Base-by-base conservation (phyloP, 805 yeast genomes). In the Sugiyamaella smithiae region DNA sequence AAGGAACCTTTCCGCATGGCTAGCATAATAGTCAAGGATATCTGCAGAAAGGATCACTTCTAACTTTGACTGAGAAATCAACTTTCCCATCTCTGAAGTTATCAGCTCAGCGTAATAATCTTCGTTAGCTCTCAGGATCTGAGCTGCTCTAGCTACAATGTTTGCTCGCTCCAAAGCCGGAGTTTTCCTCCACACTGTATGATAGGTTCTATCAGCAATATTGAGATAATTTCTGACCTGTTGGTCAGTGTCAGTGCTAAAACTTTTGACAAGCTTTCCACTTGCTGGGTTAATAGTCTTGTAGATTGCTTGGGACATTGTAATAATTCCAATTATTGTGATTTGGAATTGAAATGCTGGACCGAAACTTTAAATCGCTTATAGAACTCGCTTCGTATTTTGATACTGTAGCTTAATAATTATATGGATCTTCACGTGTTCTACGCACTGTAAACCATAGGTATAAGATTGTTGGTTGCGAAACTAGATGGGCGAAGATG, bases 11-110 rank as follows among this genome's bases (percentile, higher is more conserved):
- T 85, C 90, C 6, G 87, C 88, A 28, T 67, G 58, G 7, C 88
- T 80, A 59, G 84, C 90, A 1, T 77, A 72, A 12, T 72, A 67
- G 56, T 77, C 77, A 65, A 82, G 71, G 33, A 78, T 77, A 52
- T 71, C 77, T 28, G 78, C 74, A 32, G 80, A 69, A 4, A 43
- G 36, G 16, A 2, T 12, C 9, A 48, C 3, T 88, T 76, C 63
- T 84, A 84, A 31, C 88, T 80, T 80, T 52, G 85, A 90, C 61
- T 84, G 85, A 28, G 43, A 37, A 37, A 35, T 22, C 23, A 95
- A 81, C 72, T 88, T 89, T 68, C 97, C 97, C 67, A 88, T 88
- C 59, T 84, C 91, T 48, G 77, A 63, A n/a, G 84, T 77, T 45
- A 80, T 70, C 40, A 84, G 58, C 48, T 64, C 72, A 35, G 88